phyloP scores from a whole-genome alignment of 1,284 basidiomycete genomes.

The Rhodotorula glutinis region DNA sequence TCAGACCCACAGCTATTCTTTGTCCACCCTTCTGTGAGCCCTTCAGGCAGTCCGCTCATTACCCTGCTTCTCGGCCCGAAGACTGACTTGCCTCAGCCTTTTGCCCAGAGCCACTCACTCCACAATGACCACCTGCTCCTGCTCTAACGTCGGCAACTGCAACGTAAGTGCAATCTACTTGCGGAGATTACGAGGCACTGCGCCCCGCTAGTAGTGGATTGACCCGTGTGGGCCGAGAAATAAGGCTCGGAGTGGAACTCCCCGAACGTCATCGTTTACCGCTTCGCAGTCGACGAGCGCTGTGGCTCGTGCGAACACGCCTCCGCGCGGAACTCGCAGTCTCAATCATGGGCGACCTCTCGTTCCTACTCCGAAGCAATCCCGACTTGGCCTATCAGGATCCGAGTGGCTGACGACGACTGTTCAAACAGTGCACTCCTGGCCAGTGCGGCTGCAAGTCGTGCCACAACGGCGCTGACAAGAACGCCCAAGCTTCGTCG shows the following conservation, averaged over 20 bases:
- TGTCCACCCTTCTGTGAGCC: not conserved
- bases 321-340: no score
- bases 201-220: not conserved
- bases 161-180: slow-evolving; percentile 7
- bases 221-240: no score
- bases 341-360: no score
- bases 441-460: slow-evolving; percentile 16
- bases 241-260: no score
- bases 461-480: slow-evolving; percentile 23
- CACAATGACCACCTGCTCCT: slow-evolving; percentile 13
- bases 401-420: not conserved
- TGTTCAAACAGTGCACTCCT: slow-evolving; percentile 6
- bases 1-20: not conserved
- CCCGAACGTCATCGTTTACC: no score
- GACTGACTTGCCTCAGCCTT: not conserved
- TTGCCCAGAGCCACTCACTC: not conserved
- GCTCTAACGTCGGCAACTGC: slow-evolving; percentile 27
- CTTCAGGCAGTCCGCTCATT: no score
- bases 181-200: no score
- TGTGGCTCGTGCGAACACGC: no score
- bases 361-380: no score
- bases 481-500: slow-evolving; percentile 9
- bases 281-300: not conserved
- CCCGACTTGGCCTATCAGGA: not conserved
- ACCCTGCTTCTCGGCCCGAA: no score